Evolutionary conservation across 2,329 filamentous ascomycete species (phyloP), one percentile per base, ranked within the genome.

Genomic region (Fusarium hainanense): DNA sequence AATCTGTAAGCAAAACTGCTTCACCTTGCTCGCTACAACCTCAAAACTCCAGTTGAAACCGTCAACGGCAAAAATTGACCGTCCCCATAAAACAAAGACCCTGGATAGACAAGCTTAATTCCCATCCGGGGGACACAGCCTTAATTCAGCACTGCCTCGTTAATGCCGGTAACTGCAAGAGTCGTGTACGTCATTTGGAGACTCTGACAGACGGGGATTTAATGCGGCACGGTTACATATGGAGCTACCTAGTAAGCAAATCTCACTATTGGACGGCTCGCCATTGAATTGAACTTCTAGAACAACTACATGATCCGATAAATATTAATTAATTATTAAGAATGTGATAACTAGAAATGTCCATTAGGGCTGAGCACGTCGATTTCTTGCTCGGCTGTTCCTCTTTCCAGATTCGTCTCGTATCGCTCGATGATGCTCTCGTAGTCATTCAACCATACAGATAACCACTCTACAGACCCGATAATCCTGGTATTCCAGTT

Each of bases 401-500:
- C 66, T 25, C 34, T 58, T 62, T 69, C 43, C 21, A 69, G 49
- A 48, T 67, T 69, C n/a, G 43, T 43, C 62, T 58, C 66, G 58
- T 69, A 69, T 8, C 46, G 52, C 46, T 54, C 41, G 42, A 69
- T 58, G 23, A 69, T 69, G 21, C 20, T 20, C 57, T 63, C 66
- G 41, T 69, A 69, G 59, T 69, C 66, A 21, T 67, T 37, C 48
- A 69, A 7, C 61, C 67, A 69, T 32, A 49, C 43, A 1, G 43
- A 37, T 30, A 69, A 13, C 66, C 66, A 69, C 50, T 69, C 66
- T 10, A 67, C 56, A 18, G 67, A 70, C 18, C 66, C 67, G 23
- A 67, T 58, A 56, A 70, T 67, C 52, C 61, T 54, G 10, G 67
- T 69, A 32, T 69, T 69, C 66, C 66, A 69, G 37, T 66, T 70